These are phyloP conservation scores for Quercus engelmannii DNA, from an alignment of 306 rosid genomes.

Conservation along the genomic window DNA sequence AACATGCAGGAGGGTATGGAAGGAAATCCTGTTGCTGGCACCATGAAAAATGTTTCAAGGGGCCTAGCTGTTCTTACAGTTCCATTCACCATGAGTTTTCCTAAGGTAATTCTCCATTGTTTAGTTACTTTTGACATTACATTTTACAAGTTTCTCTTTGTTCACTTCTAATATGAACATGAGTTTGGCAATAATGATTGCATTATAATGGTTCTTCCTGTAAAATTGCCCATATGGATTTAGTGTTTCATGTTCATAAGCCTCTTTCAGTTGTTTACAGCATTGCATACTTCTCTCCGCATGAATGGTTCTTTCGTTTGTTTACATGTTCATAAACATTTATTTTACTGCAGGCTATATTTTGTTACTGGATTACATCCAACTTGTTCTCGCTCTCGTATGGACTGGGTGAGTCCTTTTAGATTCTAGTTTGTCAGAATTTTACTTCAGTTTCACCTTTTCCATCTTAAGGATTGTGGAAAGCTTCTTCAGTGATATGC, in stretches of 20 bases:
- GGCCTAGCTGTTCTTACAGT: conserved; percentile 81
- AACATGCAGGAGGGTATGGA: conserved; percentile 93
- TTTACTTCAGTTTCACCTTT: neutral
- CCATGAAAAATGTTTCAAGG: conserved; percentile 82
- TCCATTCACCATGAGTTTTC: conserved; percentile 82
- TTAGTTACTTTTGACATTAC: neutral
- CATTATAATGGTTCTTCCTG: conserved; percentile 9
- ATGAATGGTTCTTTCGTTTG: neutral
- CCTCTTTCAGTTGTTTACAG: neutral
- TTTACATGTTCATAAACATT: neutral
- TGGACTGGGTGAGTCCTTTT: conserved; percentile 68
- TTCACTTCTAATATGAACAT: conserved; percentile 14
- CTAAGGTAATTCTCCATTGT: conserved; percentile 54
- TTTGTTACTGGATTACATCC: conserved; percentile 92
- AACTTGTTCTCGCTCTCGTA: conserved; percentile 69
- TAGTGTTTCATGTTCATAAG: neutral
- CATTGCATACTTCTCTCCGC: neutral
- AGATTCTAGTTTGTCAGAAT: conserved; percentile 13
- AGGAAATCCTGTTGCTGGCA: conserved; percentile 76
- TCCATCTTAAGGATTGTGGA: neutral
- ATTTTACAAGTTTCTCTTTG: neutral
- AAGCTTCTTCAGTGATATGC: neutral
- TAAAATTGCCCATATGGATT: neutral
- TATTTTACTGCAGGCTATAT: conserved; percentile 71
- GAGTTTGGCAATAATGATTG: neutral